phyloP scores from a whole-genome alignment of 352 stramenopile genomes.

The Pythium brachiatum region DNA sequence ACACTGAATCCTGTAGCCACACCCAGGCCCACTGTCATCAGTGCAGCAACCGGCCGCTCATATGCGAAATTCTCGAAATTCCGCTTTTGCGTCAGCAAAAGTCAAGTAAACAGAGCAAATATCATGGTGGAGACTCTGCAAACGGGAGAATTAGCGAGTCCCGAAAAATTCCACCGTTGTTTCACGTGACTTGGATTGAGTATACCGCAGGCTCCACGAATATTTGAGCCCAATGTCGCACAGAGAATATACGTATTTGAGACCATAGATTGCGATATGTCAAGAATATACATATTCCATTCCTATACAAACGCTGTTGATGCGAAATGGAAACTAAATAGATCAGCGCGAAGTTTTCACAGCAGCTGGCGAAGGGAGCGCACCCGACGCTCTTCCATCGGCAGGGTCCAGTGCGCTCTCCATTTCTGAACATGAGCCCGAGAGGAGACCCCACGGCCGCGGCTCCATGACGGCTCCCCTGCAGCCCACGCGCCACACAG shows the following conservation, averaged over 20 bases:
- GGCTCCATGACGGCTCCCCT: neutral
- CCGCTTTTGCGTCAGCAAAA: no score
- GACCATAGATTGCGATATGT: neutral
- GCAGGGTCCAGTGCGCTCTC: neutral
- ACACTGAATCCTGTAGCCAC: no score
- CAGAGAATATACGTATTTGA: constrained; percentile 3
- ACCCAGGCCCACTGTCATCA: no score
- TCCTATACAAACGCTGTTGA: neutral
- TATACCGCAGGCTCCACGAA: neutral
- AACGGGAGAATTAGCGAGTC: no score
- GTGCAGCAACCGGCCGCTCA: no score
- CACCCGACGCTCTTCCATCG: constrained; percentile 12
- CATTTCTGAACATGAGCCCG: constrained; percentile 14
- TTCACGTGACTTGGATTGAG: constrained; percentile 10
- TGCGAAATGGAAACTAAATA: constrained; percentile 8
- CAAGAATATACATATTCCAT: constrained; percentile 11
- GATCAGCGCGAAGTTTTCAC: neutral
- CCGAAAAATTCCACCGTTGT: neutral
- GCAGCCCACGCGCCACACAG: neutral
- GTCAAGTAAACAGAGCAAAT: no score
- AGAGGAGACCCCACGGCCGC: neutral
- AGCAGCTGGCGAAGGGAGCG: constrained; percentile 20
- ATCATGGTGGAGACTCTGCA: no score
- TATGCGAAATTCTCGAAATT: no score
- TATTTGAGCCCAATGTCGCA: constrained; percentile 18